phyloP scores from a whole-genome alignment of 2,329 filamentous ascomycete species.

The Decorospora gaudefroyi region DNA sequence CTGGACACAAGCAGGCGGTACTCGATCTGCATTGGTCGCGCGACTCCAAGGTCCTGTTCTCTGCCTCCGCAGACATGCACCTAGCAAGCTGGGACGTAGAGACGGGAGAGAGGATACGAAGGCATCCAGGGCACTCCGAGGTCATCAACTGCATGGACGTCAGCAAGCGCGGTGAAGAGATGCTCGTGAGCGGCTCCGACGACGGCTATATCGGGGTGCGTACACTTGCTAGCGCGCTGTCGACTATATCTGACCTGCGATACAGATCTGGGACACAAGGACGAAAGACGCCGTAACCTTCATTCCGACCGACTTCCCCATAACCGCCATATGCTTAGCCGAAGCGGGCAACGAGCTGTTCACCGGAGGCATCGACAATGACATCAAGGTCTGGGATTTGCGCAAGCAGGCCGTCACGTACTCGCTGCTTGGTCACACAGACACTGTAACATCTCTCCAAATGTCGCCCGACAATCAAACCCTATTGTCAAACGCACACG shows the following conservation, averaged over 20 bases:
- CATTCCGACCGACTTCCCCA: constrained; percentile 86
- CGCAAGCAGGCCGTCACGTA: constrained; percentile 89
- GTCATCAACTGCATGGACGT: constrained; percentile 92
- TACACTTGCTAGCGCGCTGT: background rate
- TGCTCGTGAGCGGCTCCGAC: constrained; percentile 88
- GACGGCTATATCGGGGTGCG: constrained; percentile 80
- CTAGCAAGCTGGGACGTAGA: constrained; percentile 95
- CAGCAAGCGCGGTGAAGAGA: constrained; percentile 84
- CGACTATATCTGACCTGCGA: constrained; percentile 21
- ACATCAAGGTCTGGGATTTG: constrained; percentile 96
- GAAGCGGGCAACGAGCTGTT: constrained; percentile 96
- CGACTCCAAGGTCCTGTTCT: constrained; percentile 87
- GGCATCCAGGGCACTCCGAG: constrained; percentile 91
- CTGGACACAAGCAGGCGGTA: constrained; percentile 86
- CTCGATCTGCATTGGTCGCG: constrained; percentile 96
- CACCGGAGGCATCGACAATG: constrained; percentile 92
- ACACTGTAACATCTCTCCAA: constrained; percentile 86
- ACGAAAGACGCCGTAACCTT: constrained; percentile 87
- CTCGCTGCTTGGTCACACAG: constrained; percentile 83
- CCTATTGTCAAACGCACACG: constrained; percentile 88
- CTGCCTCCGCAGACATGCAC: constrained; percentile 90
- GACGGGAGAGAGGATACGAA: constrained; percentile 86
- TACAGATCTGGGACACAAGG: constrained; percentile 84
- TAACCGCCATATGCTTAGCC: constrained; percentile 88
- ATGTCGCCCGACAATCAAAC: constrained; percentile 94